phyloP scores from a whole-genome alignment of 805 yeast genomes.

The Metschnikowia lochheadii region DNA sequence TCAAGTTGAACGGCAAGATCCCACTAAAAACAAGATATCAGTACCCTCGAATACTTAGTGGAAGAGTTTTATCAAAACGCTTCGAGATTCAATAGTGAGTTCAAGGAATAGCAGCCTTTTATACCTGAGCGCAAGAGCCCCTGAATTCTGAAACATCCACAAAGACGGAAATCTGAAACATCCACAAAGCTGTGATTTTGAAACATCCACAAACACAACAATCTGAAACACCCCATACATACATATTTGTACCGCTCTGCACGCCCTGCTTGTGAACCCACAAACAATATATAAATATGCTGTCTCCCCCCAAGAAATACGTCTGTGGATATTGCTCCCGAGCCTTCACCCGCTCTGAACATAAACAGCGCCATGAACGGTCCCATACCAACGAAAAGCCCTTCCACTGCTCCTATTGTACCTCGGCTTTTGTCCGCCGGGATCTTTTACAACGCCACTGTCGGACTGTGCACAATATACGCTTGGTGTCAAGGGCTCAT shows the following conservation, averaged over 20 bases:
- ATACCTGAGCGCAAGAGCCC: neutral
- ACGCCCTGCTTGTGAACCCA: neutral
- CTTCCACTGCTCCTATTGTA: conserved; percentile 66
- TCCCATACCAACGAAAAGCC: conserved; percentile 81
- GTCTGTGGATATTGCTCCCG: conserved; percentile 77
- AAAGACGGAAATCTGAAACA: too few relatives aligned
- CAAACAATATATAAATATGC: conserved; percentile 4
- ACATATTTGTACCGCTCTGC: too few relatives aligned
- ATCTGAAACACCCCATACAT: neutral
- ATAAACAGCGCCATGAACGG: conserved; percentile 71
- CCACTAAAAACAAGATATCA: too few relatives aligned
- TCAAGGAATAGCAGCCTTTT: neutral
- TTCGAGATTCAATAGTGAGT: neutral
- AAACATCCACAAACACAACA: too few relatives aligned
- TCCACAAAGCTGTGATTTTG: too few relatives aligned
- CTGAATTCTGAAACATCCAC: neutral
- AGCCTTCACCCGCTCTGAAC: conserved; percentile 76
- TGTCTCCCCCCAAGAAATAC: conserved; percentile 53
- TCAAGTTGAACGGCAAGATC: too few relatives aligned
- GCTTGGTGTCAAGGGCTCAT: conserved; percentile 10
- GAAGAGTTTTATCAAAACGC: neutral
- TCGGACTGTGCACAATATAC: conserved; percentile 63
- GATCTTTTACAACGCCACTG: conserved; percentile 75
- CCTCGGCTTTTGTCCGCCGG: conserved; percentile 70
- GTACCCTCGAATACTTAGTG: too few relatives aligned